Base-by-base conservation (phyloP, 441 rosid species). In the Eutrema salsugineum region DNA sequence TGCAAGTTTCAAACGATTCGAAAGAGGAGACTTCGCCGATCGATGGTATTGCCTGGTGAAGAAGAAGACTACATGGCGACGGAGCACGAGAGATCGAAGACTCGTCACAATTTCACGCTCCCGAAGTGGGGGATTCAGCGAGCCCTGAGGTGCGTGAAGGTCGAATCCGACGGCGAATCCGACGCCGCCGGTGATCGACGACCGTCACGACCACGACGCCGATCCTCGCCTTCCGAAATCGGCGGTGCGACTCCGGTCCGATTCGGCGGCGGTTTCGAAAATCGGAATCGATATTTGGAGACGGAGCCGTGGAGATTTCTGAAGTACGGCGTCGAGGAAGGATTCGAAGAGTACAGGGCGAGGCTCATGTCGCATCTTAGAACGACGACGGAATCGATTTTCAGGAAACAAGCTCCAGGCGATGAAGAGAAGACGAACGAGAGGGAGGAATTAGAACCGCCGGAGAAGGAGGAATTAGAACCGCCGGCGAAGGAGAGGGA, bases 91-190 rank as follows among this genome's bases (percentile, higher is more conserved):
- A 82, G 93, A 82, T 84, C 93, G 53, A 79, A 46, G 65, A 85
- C 79, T 76, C 96, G 88, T 32, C 96, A 92, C 78, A 92, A 88
- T 83, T 90, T 92, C 81, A 60, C 81, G 47, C 79, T 92, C 17
- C 90, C 93, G 28, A 83, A 84, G 83, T 92, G 97, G 96, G 94
- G 96, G 8, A 69, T 46, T 59, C 94, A 92, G 82, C 79, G 70
- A 32, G 69, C 80, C 11, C 86, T 92, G n/a, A 79, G 84, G 35
- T 90, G 94, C 72, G 65, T 82, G 84, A 87, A 85, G 53, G 15
- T 53, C 27, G 75, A 70, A 9, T 27, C 77, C 3, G 63, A 49
- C 74, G 48, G 58, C 50, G 59, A 30, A 59, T 62, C 42, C 48
- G 51, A 36, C 53, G 57, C 2, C 63, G 54, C 17, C 55, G 66